Evolutionary conservation across 345 rosid genomes (phyloP).

Genomic region (Limnanthes douglasii): DNA sequence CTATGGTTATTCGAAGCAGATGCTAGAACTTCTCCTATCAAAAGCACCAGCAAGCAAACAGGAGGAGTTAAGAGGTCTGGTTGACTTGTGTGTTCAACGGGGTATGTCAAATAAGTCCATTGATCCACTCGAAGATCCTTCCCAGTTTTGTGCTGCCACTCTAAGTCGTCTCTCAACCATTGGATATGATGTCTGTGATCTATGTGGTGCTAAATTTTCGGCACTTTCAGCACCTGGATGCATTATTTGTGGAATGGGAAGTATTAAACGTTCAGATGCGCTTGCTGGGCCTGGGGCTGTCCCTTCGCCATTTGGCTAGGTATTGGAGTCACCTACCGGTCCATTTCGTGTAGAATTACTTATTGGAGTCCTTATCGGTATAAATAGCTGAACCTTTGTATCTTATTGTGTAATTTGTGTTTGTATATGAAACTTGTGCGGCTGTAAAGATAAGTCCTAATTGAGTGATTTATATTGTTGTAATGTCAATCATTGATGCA

Average conservation of each 20-base stretch:
- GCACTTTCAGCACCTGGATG: slow-evolving; percentile 88
- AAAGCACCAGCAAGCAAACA: slow-evolving; percentile 90
- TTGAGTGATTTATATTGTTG: too few species aligned
- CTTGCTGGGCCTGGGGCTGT: slow-evolving; percentile 49
- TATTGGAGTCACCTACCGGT: slow-evolving; percentile 10
- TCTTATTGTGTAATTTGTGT: too few species aligned
- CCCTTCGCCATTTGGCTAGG: slow-evolving; percentile 80
- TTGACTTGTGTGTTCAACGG: slow-evolving; percentile 83
- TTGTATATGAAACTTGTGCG: too few species aligned
- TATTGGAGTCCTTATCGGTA: too few species aligned
- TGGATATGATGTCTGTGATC: slow-evolving; percentile 92
- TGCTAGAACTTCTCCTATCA: slow-evolving; percentile 88
- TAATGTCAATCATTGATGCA: too few species aligned
- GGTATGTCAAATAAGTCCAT: slow-evolving; percentile 85
- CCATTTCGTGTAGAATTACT: too few species aligned
- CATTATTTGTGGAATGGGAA: slow-evolving; percentile 97
- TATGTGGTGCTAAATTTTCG: slow-evolving; percentile 88
- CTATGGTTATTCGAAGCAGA: slow-evolving; percentile 79
- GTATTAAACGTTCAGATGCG: slow-evolving; percentile 86
- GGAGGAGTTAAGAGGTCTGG: slow-evolving; percentile 75
- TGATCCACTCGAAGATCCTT: slow-evolving; percentile 89
- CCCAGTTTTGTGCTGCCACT: slow-evolving; percentile 91
- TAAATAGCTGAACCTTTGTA: too few species aligned
- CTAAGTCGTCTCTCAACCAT: slow-evolving; percentile 92
- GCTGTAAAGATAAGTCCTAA: too few species aligned